Conservation (phyloP, 768 basidiomycete species). For the Xerocomellus amylosporus region DNA sequence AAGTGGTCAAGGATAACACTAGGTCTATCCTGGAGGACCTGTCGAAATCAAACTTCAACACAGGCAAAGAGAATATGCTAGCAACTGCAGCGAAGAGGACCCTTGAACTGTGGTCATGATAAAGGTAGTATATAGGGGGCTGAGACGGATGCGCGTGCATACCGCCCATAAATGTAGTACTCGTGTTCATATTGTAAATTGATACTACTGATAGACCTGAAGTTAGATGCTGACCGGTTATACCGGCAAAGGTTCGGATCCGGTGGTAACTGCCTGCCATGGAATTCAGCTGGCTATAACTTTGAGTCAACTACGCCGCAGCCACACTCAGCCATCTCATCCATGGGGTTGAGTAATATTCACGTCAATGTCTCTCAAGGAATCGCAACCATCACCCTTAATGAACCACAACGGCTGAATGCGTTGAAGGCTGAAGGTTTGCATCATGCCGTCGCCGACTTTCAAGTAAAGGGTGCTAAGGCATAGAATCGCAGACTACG, state of each 20-base stretch:
- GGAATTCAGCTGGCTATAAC: too few relatives aligned
- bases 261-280: neutral
- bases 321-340: neutral
- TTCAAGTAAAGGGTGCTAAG: neutral
- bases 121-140: neutral
- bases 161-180: neutral
- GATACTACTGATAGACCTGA: neutral
- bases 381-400: constrained; percentile 69
- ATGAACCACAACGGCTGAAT: constrained; percentile 58
- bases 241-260: constrained; percentile 2
- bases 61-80: constrained; percentile 35
- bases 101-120: constrained; percentile 40
- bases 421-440: constrained; percentile 52
- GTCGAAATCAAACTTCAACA: constrained; percentile 33
- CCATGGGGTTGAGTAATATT: constrained; percentile 41
- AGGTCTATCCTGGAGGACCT: constrained; percentile 51
- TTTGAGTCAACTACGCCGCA: too few relatives aligned
- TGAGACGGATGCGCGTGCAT: neutral
- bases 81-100: constrained; percentile 40
- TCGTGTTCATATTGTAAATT: neutral
- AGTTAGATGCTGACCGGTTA: constrained; percentile 2
- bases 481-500: constrained; percentile 48
- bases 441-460: constrained; percentile 19
- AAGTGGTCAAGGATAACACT: constrained; percentile 49
- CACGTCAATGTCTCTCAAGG: constrained; percentile 48